These are phyloP conservation scores for Kwoniella shivajii DNA, from an alignment of 1,284 basidiomycete species.

Conservation along the genomic window DNA sequence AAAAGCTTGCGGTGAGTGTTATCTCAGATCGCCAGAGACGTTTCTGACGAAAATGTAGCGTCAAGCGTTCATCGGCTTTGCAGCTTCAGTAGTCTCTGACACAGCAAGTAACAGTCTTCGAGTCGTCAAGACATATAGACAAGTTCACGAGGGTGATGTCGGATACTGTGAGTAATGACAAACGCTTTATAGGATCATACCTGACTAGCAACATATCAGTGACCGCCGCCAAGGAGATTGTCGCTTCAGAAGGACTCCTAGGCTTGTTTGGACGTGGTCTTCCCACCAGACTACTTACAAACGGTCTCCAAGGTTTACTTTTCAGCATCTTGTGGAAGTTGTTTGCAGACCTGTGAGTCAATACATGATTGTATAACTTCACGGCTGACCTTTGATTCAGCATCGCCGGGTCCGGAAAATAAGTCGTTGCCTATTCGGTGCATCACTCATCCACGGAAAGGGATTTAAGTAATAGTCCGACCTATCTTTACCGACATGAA, in stretches of 20 bases:
- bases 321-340: slow-evolving; percentile 82
- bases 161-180: slow-evolving; percentile 62
- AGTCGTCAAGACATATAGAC: slow-evolving; percentile 90
- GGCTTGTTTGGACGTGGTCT: slow-evolving; percentile 83
- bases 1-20: slow-evolving; percentile 60
- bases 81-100: slow-evolving; percentile 77
- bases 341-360: slow-evolving; percentile 69
- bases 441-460: background rate
- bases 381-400: background rate
- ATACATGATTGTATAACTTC: background rate
- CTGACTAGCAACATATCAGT: slow-evolving; percentile 14
- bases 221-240: slow-evolving; percentile 60
- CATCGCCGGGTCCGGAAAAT: slow-evolving; percentile 4
- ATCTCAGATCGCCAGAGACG: no score
- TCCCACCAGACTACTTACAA: slow-evolving; percentile 78
- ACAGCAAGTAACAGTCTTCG: slow-evolving; percentile 80
- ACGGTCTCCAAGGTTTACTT: slow-evolving; percentile 81
- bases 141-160: slow-evolving; percentile 76
- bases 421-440: background rate
- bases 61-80: slow-evolving; percentile 84
- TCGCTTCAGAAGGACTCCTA: slow-evolving; percentile 63
- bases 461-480: background rate
- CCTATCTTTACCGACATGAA: background rate
- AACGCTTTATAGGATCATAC: background rate
- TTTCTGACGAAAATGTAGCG: slow-evolving; percentile 52